Conservation (phyloP, 2,329 filamentous ascomycete genomes). For the Colletotrichum melonis region DNA sequence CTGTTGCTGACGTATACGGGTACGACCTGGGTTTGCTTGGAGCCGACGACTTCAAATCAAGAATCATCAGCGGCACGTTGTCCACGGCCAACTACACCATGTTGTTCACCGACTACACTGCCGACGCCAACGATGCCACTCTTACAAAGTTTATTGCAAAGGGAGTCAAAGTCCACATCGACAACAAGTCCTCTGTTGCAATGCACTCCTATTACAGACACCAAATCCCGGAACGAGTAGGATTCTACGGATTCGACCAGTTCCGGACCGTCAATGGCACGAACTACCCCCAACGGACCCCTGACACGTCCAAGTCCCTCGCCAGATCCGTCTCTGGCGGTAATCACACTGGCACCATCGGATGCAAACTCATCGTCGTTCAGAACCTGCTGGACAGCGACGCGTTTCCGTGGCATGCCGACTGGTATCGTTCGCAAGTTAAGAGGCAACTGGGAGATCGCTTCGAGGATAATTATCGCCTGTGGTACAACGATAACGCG, state of each 20-base stretch:
- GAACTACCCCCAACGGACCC: constrained; percentile 25
- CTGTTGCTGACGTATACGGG: background rate
- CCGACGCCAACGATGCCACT: background rate
- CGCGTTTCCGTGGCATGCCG: constrained; percentile 40
- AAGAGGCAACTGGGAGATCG: constrained; percentile 15
- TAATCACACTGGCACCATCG: constrained; percentile 33
- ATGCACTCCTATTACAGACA: constrained; percentile 32
- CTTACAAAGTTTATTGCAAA: background rate
- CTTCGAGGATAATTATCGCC: constrained; percentile 36
- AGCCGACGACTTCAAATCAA: background rate
- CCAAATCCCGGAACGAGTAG: constrained; percentile 29
- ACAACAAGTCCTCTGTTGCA: constrained; percentile 34
- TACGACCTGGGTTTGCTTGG: background rate
- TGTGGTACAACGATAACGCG: constrained; percentile 38
- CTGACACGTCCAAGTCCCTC: background rate
- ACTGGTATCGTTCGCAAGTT: constrained; percentile 39
- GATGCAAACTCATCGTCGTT: constrained; percentile 38
- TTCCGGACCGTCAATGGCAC: constrained; percentile 26
- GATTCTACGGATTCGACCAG: constrained; percentile 36
- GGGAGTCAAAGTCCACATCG: background rate
- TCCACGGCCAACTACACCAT: background rate
- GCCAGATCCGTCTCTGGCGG: background rate
- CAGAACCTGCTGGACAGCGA: constrained; percentile 39
- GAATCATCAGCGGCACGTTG: background rate
- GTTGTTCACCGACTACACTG: background rate